Percentiles rank a stretch among this genome's conserved stretches.
These are phyloP conservation scores for Didymellaceae sp. DNA, from an alignment of 2,329 filamentous ascomycete genomes.

Conservation along the genomic window DNA sequence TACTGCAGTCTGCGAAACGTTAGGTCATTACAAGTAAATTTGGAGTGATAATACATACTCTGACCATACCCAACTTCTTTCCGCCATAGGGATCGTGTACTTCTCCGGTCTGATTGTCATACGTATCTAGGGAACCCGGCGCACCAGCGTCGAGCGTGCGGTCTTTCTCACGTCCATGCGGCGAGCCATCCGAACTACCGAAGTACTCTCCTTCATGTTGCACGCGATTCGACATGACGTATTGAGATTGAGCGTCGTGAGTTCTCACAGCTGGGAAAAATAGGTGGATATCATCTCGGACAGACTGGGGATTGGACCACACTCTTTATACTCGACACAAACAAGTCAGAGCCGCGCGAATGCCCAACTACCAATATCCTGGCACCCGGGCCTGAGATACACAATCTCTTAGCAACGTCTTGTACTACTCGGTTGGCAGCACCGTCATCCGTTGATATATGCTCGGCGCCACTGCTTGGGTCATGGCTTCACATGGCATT, in stretches of 20 bases:
- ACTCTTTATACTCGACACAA: too few species aligned
- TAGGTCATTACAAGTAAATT: background rate
- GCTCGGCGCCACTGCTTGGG: conserved; percentile 12
- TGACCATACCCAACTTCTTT: conserved; percentile 16
- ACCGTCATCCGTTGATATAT: background rate
- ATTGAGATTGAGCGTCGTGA: background rate
- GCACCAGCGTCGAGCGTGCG: background rate
- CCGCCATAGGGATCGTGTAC: conserved; percentile 13
- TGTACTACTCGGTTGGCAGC: background rate
- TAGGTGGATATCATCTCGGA: background rate
- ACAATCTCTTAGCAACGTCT: background rate
- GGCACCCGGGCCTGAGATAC: background rate
- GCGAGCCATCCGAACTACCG: background rate
- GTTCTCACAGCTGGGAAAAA: background rate
- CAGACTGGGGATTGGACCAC: background rate
- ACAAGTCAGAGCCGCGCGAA: too few species aligned
- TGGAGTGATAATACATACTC: conserved; percentile 1
- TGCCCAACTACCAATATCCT: background rate
- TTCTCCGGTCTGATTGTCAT: conserved; percentile 6
- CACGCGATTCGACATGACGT: background rate
- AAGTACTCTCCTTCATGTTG: background rate
- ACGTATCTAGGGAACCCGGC: background rate
- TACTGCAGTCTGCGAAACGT: conserved; percentile 1
- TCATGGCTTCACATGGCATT: background rate
- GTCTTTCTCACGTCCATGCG: background rate